Conservation (phyloP, 2,329 filamentous ascomycete genomes). For the Diaporthe helianthi region DNA sequence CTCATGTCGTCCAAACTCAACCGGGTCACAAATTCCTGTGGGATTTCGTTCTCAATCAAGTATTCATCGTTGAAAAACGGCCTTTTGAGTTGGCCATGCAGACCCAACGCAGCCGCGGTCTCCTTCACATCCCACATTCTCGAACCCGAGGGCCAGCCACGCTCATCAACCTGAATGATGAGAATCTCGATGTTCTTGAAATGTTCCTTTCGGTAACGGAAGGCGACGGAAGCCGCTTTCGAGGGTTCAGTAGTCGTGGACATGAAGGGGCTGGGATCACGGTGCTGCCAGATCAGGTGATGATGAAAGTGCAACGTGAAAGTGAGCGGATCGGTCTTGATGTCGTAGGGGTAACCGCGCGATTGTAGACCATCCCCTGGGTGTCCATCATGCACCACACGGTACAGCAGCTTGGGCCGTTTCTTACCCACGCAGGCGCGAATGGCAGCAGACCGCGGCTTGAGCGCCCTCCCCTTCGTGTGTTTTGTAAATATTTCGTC, state of each 20-base stretch:
- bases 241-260: not conserved
- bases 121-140: not conserved
- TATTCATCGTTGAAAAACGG: not conserved
- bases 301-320: not conserved
- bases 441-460: not conserved
- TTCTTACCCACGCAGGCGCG: not conserved
- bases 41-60: not conserved
- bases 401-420: not conserved
- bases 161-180: not conserved
- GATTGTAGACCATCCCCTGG: not conserved
- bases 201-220: not conserved
- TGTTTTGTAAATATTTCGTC: no score
- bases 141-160: not conserved
- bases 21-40: not conserved
- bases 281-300: not conserved
- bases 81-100: not conserved
- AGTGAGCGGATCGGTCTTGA: not conserved
- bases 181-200: not conserved
- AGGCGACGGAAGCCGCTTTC: not conserved
- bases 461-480: not conserved
- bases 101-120: not conserved
- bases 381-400: not conserved
- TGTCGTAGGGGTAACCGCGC: not conserved
- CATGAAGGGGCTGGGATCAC: slow-evolving; percentile 20
- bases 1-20: not conserved